Base-by-base conservation (phyloP, 2,329 filamentous ascomycete genomes). In the Torrubiella hemipterigena region DNA sequence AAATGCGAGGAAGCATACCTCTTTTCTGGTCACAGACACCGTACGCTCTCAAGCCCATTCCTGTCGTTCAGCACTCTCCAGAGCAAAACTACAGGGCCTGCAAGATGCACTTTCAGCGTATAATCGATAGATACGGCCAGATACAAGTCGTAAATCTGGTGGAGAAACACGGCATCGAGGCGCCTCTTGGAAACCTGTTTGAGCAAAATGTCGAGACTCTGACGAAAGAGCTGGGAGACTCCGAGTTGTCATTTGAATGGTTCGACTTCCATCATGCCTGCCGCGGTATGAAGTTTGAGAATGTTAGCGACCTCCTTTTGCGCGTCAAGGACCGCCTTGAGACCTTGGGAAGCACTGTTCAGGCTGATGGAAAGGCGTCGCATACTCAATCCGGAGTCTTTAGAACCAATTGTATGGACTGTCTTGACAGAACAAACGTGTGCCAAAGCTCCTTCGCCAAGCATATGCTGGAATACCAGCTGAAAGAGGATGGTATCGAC, bases 371-470 rank as follows among this genome's bases (percentile, higher is more conserved):
- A 3, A 48, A 54, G 18, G 36, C 69, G 11, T 43, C 55, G 12
- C 43, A 49, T 5, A 59, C 50, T 28, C 87, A 95, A 50, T 65
- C 61, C 17, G 87, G 87, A 2, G 73, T 93, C 6, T 53, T 96
- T n/a, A 71, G 91, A 34, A 95, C 86, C 2, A 98, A 98, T 49
- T 98, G 91, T 54, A 96, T 98, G 91, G 91, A 98, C 49, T 98
- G 91, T 45, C 63, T 98, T 8, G 91, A 98, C 51, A 75, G 91
- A 15, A 98, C 91, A 3, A 96, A 96, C 43, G 87, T 98, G 15
- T 86, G 87, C 24, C 89, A 96, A 55, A 93, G 84, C 48, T 91
- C 86, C 0, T 87, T 87, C 50, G 91, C 74, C 5, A 82, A 85
- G 47, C 75, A 80, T 47, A 81, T 84, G 41, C 65, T 98, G 3